Evolutionary conservation across 495 filamentous ascomycete genomes (phyloP), one percentile per base, ranked within the genome.

Genomic region (Neurospora sublineolata): DNA sequence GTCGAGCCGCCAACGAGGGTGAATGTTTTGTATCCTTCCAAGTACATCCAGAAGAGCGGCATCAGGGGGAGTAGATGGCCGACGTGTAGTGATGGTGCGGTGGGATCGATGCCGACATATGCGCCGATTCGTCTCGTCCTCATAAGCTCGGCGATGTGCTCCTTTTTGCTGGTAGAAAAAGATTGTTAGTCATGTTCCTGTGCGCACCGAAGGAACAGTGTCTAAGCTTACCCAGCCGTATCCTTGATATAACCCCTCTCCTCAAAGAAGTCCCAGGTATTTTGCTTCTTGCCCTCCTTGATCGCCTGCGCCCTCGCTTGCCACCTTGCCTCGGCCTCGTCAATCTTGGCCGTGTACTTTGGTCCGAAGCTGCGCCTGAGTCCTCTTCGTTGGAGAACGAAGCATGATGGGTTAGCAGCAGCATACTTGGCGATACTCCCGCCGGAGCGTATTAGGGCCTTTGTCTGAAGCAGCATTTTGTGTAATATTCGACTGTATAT

Each of bases 61-160:
- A 99, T 98, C 52, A 98, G 85, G 10, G 95, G 94, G 11, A 98
- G 82, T 71, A 99, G 88, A 79, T 99, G 94, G 38, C 95, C 95
- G 70, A 98, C 84, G 78, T 99, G 95, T 74, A 98, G 83, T 5
- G 94, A 97, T 36, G 88, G 86, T 4, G 94, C 96, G 0, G 96
- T 97, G 14, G 95, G 94, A 76, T 99, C 95, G 68, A 99, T 86
- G 71, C 95, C 95, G 44, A 91, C 91, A 77, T 99, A 99, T 68
- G 89, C 89, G 38, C 91, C 92, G 70, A 91, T 86, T 72, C 91
- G 85, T 77, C 90, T 90, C 41, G 84, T 79, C 8, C 86, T 90
- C 80, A 97, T 87, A 11, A 96, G 78, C 68, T 84, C 83, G 52
- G 93, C 85, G 39, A 98, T 84, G n/a, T 86, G 82, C 11, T 91